These are phyloP conservation scores for Ascoidea rubescens DNA, from an alignment of 805 yeast species.

Conservation along the genomic window DNA sequence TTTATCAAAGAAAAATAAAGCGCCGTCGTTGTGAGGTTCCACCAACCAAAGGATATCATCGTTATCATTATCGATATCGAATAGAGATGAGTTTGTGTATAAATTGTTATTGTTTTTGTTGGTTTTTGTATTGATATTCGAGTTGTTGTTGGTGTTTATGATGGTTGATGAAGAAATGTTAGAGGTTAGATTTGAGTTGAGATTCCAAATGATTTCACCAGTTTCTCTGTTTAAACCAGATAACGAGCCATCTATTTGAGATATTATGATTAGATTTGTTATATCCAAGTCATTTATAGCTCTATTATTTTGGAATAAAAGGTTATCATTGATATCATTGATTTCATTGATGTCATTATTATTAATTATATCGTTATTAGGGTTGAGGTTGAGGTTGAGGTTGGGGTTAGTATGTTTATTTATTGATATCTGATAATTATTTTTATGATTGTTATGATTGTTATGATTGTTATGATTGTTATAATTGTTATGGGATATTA, in stretches of 20 bases:
- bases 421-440: no score
- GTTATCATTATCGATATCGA: constrained; percentile 13
- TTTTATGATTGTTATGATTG: no score
- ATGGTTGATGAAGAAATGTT: neutral
- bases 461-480: no score
- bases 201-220: constrained; percentile 9
- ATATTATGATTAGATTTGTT: constrained; percentile 7
- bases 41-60: constrained; percentile 61
- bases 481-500: no score
- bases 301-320: constrained; percentile 5
- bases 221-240: constrained; percentile 8
- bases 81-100: neutral
- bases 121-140: constrained; percentile 1
- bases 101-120: constrained; percentile 8
- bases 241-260: constrained; percentile 9
- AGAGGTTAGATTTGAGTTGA: constrained; percentile 7
- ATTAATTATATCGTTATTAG: no score
- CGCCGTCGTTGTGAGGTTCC: constrained; percentile 81
- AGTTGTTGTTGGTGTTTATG: neutral
- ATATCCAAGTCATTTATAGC: constrained; percentile 6
- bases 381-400: no score
- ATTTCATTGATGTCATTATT: neutral
- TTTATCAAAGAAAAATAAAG: constrained; percentile 66
- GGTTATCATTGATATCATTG: constrained; percentile 1
- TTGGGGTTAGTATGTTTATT: no score